phyloP scores from a whole-genome alignment of 1,284 basidiomycete genomes.

The Leccinum pseudoinsigne region DNA sequence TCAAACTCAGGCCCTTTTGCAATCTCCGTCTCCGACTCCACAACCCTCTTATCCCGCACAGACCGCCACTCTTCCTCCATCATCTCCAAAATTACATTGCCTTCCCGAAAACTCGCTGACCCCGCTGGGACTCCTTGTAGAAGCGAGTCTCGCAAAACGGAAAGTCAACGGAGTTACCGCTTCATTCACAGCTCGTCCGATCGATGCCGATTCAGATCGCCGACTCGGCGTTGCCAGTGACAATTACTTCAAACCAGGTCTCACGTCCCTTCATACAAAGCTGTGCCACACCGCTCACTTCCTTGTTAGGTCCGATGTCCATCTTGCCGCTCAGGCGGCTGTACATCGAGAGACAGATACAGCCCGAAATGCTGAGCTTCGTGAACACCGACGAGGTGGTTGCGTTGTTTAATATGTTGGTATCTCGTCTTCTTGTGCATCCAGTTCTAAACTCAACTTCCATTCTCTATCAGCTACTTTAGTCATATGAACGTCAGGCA shows the following conservation, averaged over 20 bases:
- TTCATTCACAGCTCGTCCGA: conserved; percentile 39
- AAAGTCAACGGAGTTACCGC: conserved; percentile 48
- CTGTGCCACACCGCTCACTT: conserved; percentile 9
- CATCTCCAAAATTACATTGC: conserved; percentile 79
- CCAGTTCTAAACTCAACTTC: conserved; percentile 11
- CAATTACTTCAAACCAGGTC: conserved; percentile 94
- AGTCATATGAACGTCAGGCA: conserved; percentile 69
- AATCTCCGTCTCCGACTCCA: conserved; percentile 55
- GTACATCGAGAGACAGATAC: conserved; percentile 87
- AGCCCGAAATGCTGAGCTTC: conserved; percentile 89
- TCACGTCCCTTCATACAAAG: conserved; percentile 18
- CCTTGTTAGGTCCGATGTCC: conserved; percentile 68
- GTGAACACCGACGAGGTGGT: conserved; percentile 83
- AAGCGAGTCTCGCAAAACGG: conserved; percentile 88
- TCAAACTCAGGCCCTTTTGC: conserved; percentile 61
- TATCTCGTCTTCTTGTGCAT: conserved; percentile 16
- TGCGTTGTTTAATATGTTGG: conserved; percentile 90
- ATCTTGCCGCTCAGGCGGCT: conserved; percentile 83
- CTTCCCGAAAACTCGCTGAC: conserved; percentile 91
- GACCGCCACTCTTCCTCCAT: conserved; percentile 19
- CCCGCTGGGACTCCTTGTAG: conserved; percentile 87
- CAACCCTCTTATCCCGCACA: conserved; percentile 25
- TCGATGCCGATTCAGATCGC: conserved; percentile 37
- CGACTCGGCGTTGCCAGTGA: conserved; percentile 86
- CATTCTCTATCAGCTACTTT: conserved; percentile 57